Percentiles rank a stretch among this genome's conserved stretches.
Conservation (phyloP, 257 asterid genomes). For the Vinca minor region DNA sequence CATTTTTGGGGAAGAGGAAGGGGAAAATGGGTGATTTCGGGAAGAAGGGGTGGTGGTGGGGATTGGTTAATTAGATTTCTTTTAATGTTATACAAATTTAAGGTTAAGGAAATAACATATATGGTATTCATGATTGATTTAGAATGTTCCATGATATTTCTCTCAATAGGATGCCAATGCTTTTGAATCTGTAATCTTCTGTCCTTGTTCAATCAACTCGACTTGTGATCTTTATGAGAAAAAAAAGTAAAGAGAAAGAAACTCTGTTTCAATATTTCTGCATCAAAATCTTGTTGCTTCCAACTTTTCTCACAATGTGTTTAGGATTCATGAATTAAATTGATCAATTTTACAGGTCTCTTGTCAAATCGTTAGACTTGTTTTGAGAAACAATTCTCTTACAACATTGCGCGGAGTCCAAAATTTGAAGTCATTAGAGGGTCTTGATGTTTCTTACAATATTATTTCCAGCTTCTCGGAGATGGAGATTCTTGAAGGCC, state of each 20-base stretch:
- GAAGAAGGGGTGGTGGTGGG: too few species aligned
- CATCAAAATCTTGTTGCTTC: neutral
- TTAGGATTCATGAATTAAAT: conserved; percentile 13
- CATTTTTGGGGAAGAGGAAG: too few species aligned
- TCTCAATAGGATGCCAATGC: neutral
- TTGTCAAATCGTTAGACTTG: conserved; percentile 74
- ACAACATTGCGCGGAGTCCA: conserved; percentile 82
- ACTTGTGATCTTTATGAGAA: neutral
- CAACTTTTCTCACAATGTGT: too few species aligned
- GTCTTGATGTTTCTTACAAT: conserved; percentile 87
- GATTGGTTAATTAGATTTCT: too few species aligned
- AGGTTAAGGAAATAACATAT: neutral
- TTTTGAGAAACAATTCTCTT: conserved; percentile 87
- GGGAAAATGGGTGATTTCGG: too few species aligned
- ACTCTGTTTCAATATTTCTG: neutral
- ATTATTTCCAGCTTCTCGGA: conserved; percentile 79
- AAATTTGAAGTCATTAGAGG: conserved; percentile 72
- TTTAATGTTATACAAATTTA: too few species aligned
- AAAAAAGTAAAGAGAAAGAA: neutral
- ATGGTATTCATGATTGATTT: neutral
- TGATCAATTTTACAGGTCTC: conserved; percentile 57
- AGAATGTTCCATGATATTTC: neutral
- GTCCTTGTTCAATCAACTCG: neutral
- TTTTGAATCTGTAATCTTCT: neutral
- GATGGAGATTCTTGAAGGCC: conserved; percentile 69